Evolutionary conservation across 2,329 filamentous ascomycete species (phyloP).

Genomic region (Sphaceloma murrayae): DNA sequence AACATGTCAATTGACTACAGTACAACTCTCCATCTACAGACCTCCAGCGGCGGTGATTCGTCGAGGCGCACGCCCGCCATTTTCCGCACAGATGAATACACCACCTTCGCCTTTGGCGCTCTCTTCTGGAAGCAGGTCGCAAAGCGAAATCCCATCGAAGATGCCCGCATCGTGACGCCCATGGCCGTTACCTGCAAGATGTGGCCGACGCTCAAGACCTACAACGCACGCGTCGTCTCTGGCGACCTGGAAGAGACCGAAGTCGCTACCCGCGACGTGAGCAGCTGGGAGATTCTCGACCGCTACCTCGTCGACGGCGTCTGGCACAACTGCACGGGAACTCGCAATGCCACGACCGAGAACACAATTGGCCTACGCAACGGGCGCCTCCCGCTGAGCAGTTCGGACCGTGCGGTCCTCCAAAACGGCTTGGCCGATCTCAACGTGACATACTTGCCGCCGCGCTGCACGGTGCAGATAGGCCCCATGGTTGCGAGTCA

Average conservation of each 20-base stretch:
- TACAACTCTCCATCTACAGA: no score
- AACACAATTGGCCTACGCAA: background rate
- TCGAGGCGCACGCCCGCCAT: no score
- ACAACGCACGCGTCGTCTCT: background rate
- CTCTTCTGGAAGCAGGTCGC: constrained; percentile 13
- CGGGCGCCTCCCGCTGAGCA: background rate
- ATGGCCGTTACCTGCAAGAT: background rate
- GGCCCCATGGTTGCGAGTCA: constrained; percentile 3
- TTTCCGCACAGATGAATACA: no score
- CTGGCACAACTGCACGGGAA: background rate
- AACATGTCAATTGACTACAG: background rate
- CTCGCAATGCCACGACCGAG: background rate
- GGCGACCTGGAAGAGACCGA: background rate
- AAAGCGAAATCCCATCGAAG: background rate
- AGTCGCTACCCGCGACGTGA: background rate
- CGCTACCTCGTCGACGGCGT: constrained; percentile 2
- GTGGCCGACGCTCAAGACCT: background rate
- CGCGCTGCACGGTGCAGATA: background rate
- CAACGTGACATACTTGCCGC: background rate
- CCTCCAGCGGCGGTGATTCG: no score
- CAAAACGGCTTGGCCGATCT: background rate
- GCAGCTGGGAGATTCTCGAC: background rate
- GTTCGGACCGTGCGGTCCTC: background rate
- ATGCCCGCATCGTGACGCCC: no score
- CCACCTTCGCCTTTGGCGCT: constrained; percentile 19